Evolutionary conservation across 768 basidiomycete genomes (phyloP).

Genomic region (Mycena galericulata): DNA sequence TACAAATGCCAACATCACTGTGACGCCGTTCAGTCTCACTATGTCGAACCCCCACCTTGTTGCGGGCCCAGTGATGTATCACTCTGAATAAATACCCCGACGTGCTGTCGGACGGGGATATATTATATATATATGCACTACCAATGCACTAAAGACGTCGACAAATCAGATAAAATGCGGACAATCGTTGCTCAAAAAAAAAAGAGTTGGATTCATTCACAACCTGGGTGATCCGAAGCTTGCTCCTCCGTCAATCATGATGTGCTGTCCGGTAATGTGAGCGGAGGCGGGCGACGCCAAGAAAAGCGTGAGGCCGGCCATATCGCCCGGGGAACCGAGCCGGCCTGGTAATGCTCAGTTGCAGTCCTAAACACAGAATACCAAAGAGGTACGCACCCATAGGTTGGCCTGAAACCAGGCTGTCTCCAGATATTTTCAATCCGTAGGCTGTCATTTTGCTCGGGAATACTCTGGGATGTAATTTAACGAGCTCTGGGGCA

Average conservation of each 20-base stretch:
- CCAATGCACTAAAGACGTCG: no score
- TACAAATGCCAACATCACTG: slow-evolving; percentile 58
- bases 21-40: slow-evolving; percentile 71
- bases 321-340: slow-evolving; percentile 71
- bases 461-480: slow-evolving; percentile 75
- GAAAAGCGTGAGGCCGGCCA: slow-evolving; percentile 79
- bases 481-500: no score
- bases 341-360: slow-evolving; percentile 59
- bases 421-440: slow-evolving; percentile 66
- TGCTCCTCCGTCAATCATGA: slow-evolving; percentile 77
- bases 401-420: slow-evolving; percentile 68
- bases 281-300: slow-evolving; percentile 77
- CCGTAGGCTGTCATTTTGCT: slow-evolving; percentile 88
- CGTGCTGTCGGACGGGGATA: not conserved
- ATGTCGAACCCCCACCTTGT: slow-evolving; percentile 65
- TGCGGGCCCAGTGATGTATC: slow-evolving; percentile 66
- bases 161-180: no score
- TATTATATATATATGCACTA: not conserved
- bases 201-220: no score
- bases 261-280: slow-evolving; percentile 81
- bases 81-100: slow-evolving; percentile 44
- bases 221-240: slow-evolving; percentile 35
- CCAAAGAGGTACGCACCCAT: slow-evolving; percentile 67
- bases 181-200: no score
- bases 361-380: not conserved